Evolutionary conservation across 2,329 filamentous ascomycete species (phyloP), one percentile per base, ranked within the genome.

Genomic region (Colletotrichum truncatum): DNA sequence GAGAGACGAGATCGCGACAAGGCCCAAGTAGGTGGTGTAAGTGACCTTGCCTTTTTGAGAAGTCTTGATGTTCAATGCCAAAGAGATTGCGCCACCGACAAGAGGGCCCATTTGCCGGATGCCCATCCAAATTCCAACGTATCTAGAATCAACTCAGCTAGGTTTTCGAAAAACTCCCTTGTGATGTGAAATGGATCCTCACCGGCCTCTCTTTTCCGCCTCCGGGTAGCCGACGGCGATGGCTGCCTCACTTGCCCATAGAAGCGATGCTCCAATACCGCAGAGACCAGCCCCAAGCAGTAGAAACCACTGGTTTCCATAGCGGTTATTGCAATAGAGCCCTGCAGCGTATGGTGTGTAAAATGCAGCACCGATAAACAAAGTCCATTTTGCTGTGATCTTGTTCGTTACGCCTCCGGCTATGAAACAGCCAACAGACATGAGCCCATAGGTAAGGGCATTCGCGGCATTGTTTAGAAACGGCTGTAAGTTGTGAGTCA

Each of bases 161-260:
- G 38, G n/a, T n/a, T n/a, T n/a, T n/a, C 6, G 6, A 9, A 6
- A 4, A 12, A 18, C 26, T 32, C 7, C 6, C 5, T 5, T 36
- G 3, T 8, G 18, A 9, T 28, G n/a, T 36, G 1, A 18, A 3
- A 14, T 4, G 2, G 3, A 45, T 18, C 62, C 62, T 16, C 18
- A 65, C 62, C 62, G 62, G 0, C 87, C 88, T 68, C 86, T 82
- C 28, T 89, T 89, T 59, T 84, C 84, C 0, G 89, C 88, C 66
- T 92, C 89, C 0, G 90, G 89, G 66, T 92, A 92, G 0, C 85
- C 82, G 7, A 92, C 83, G 0, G 74, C 76, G 10, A 79, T 78
- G 3, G 76, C 76, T 0, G 75, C 77, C 32, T 80, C 76, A 0
- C 76, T 70, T 0, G 76, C 74, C 77, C 77, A 80, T 9, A 78